Conservation (phyloP, 192 early-diverging fungal genomes). For the Thoreauomyces humboldtii region DNA sequence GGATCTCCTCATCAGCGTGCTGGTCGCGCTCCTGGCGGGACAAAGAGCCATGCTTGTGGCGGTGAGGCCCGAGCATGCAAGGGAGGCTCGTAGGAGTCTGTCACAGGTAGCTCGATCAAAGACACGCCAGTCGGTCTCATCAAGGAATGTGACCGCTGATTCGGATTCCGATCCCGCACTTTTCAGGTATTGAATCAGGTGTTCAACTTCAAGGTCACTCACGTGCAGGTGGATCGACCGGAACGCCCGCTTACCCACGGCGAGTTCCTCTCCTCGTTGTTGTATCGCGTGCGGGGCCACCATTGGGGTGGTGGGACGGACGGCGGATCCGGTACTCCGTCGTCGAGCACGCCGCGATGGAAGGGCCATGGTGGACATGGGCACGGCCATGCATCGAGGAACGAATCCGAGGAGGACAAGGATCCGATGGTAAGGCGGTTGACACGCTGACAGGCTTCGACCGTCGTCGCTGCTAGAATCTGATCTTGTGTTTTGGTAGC, state of each 20-base stretch:
- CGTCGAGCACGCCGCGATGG: constrained; percentile 1
- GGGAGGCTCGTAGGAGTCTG: constrained; percentile 10
- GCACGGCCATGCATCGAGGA: constrained; percentile 3
- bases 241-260: constrained; percentile 2
- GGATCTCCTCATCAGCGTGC: constrained; percentile 17
- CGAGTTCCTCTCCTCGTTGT: constrained; percentile 14
- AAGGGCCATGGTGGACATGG: too few species aligned
- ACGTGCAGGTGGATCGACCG: constrained; percentile 17
- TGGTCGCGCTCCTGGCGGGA: constrained; percentile 18
- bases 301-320: background rate
- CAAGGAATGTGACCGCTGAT: too few species aligned
- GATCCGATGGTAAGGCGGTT: constrained; percentile 6
- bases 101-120: constrained; percentile 23
- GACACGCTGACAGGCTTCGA: too few species aligned
- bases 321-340: background rate
- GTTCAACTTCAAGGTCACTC: constrained; percentile 20
- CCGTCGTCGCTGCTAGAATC: too few species aligned
- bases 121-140: too few species aligned
- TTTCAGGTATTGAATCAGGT: constrained; percentile 12
- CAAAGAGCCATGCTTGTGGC: constrained; percentile 19
- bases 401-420: constrained; percentile 11
- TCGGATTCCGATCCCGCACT: too few species aligned
- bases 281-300: constrained; percentile 1
- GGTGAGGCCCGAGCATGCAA: constrained; percentile 6
- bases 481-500: constrained; percentile 2